Evolutionary conservation across 1,284 basidiomycete genomes (phyloP).

Genomic region (Naganishia liquefaciens): DNA sequence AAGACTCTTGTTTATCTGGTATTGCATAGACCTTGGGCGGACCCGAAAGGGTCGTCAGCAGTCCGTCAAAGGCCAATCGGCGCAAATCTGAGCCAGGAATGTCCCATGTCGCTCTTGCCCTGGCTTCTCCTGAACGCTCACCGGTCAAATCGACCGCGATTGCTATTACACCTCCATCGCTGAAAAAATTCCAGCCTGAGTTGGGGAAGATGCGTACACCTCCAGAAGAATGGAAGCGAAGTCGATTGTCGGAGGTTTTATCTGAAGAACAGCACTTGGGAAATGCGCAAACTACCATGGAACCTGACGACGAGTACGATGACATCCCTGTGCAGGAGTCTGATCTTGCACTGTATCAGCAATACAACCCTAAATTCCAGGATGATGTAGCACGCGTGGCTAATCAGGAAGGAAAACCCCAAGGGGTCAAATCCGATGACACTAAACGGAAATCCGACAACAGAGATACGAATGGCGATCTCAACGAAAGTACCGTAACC

Average conservation of each 20-base stretch:
- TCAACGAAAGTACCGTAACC: neutral
- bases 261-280: neutral
- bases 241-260: slow-evolving; percentile 28
- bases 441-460: too few relatives aligned
- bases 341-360: slow-evolving; percentile 26
- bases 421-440: too few relatives aligned
- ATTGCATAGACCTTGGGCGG: slow-evolving; percentile 11
- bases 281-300: slow-evolving; percentile 1
- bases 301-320: neutral
- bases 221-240: slow-evolving; percentile 19
- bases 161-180: slow-evolving; percentile 14
- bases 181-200: slow-evolving; percentile 28
- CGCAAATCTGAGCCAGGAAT: slow-evolving; percentile 21
- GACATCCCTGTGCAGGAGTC: slow-evolving; percentile 21
- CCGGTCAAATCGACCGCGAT: neutral
- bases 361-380: slow-evolving; percentile 10
- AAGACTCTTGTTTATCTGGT: neutral
- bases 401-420: neutral
- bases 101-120: neutral
- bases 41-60: neutral
- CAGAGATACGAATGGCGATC: neutral
- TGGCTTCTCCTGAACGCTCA: slow-evolving; percentile 9
- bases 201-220: slow-evolving; percentile 13
- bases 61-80: slow-evolving; percentile 15
- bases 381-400: neutral